Percentiles rank a stretch among this genome's conserved stretches.
These are phyloP conservation scores for Corymbia citriodora DNA, from an alignment of 441 rosid genomes.

Conservation along the genomic window DNA sequence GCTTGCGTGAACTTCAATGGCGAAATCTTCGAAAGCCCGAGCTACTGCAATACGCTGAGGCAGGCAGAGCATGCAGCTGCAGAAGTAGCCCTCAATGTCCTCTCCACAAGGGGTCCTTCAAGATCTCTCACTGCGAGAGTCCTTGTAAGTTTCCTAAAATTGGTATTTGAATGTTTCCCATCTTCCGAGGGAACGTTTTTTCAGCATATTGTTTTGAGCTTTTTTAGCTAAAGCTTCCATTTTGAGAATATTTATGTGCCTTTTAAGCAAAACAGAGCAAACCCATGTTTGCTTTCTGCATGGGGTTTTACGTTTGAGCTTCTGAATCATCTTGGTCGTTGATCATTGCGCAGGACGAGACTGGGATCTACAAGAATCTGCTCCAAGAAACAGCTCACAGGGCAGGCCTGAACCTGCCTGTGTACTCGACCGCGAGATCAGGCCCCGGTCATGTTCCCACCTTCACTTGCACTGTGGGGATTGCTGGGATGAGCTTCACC, in stretches of 20 bases:
- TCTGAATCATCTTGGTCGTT: neutral
- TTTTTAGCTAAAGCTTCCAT: neutral
- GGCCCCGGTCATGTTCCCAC: slow-evolving; percentile 74
- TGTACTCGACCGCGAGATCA: slow-evolving; percentile 69
- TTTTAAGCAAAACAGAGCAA: neutral
- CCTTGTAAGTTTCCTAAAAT: slow-evolving; percentile 38
- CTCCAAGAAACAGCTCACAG: slow-evolving; percentile 81
- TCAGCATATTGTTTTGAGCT: neutral
- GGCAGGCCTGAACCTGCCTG: slow-evolving; percentile 68
- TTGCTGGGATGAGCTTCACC: slow-evolving; percentile 63
- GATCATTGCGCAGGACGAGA: slow-evolving; percentile 54
- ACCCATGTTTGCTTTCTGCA: neutral
- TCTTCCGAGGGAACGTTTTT: neutral
- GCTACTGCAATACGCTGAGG: slow-evolving; percentile 61
- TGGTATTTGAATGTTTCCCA: neutral
- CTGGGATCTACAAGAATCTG: slow-evolving; percentile 75
- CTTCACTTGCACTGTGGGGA: slow-evolving; percentile 61
- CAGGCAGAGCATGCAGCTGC: slow-evolving; percentile 48
- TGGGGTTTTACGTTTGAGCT: neutral
- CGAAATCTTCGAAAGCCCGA: slow-evolving; percentile 63
- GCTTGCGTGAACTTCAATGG: slow-evolving; percentile 78
- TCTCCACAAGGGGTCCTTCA: slow-evolving; percentile 1
- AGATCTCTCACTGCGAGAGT: slow-evolving; percentile 35
- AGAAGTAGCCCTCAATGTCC: neutral
- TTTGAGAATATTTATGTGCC: neutral